Conservation (phyloP, 2,329 filamentous ascomycete species). For the Epichloe gansuensis region DNA sequence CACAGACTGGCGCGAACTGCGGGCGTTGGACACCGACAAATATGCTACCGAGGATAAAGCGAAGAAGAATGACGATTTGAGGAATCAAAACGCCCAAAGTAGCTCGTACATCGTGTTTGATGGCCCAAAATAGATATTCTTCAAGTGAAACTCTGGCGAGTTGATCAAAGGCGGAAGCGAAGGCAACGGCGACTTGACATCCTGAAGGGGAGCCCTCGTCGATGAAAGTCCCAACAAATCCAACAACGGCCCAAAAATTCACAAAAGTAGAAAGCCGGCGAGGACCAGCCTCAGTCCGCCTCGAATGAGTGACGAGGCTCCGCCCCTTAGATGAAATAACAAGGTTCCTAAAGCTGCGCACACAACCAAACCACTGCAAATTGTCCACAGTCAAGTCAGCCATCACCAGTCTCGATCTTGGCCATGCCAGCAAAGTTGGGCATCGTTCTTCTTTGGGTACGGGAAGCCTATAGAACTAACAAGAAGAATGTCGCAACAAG, state of each 20-base stretch:
- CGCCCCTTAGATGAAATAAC: conserved; percentile 34
- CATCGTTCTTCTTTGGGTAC: background rate
- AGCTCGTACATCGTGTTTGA: conserved; percentile 27
- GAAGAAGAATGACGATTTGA: conserved; percentile 34
- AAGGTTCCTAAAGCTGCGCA: conserved; percentile 36
- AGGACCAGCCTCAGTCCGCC: conserved; percentile 54
- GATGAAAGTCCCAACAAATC: conserved; percentile 39
- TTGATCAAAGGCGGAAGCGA: conserved; percentile 45
- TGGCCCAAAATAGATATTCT: conserved; percentile 41
- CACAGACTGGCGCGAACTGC: conserved; percentile 39
- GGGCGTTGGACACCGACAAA: conserved; percentile 43
- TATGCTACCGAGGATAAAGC: conserved; percentile 40
- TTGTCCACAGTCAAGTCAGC: background rate
- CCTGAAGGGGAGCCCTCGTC: conserved; percentile 27
- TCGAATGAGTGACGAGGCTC: conserved; percentile 37
- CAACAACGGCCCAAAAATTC: conserved; percentile 40
- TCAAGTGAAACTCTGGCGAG: conserved; percentile 39
- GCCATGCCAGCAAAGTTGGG: background rate
- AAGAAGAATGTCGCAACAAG: conserved; percentile 43
- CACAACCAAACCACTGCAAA: conserved; percentile 36
- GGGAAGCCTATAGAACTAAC: conserved; percentile 25
- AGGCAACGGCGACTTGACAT: conserved; percentile 40
- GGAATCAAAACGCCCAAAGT: conserved; percentile 27
- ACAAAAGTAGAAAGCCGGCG: conserved; percentile 39
- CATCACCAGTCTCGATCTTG: background rate